These are phyloP conservation scores for Fagus sylvatica DNA, from an alignment of 306 rosid genomes.

Conservation along the genomic window DNA sequence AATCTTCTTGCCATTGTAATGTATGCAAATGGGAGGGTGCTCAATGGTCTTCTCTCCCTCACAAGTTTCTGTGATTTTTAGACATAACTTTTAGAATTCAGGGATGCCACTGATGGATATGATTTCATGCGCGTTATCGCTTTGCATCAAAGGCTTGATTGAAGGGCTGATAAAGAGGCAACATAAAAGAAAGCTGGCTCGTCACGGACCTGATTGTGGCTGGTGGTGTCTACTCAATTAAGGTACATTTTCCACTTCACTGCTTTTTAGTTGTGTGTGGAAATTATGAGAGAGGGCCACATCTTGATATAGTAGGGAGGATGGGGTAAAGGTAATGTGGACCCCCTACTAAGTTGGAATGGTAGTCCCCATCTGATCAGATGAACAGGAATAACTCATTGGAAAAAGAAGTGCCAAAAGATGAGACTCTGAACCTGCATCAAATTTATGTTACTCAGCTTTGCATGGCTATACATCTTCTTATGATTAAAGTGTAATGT, in stretches of 20 bases:
- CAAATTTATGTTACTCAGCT: not conserved
- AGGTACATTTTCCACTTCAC: not conserved
- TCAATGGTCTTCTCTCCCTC: not conserved
- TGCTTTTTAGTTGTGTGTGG: not conserved
- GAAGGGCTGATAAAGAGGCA: not conserved
- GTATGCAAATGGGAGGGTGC: not conserved
- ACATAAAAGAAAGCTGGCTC: not conserved
- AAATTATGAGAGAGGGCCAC: not conserved
- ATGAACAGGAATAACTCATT: not conserved
- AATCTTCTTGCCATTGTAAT: not conserved
- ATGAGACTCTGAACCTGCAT: not conserved
- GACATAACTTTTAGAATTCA: not conserved
- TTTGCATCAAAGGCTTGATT: not conserved
- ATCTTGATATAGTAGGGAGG: not conserved
- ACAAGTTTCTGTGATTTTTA: not conserved
- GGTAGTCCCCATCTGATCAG: not conserved
- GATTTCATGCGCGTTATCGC: not conserved
- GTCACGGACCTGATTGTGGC: not conserved
- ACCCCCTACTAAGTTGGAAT: not conserved
- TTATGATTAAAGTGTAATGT: not conserved
- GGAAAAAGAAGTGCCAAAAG: not conserved
- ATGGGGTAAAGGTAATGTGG: not conserved
- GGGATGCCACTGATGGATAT: not conserved
- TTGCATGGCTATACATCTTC: not conserved
- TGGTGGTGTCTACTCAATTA: constrained; percentile 15